Evolutionary conservation across 345 rosid genomes (phyloP).

Genomic region (Syzygium grande): DNA sequence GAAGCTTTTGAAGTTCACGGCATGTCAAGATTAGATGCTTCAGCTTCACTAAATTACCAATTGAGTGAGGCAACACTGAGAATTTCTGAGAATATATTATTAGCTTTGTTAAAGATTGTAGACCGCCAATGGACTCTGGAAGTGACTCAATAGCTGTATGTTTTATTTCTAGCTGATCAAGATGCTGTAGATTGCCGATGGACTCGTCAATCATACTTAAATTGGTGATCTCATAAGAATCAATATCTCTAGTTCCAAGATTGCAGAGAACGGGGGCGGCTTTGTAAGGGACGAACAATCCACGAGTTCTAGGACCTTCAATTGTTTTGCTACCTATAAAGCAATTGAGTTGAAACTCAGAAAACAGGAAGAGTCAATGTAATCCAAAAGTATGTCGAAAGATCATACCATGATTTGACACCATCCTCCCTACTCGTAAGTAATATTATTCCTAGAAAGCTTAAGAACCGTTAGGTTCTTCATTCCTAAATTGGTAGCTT

Average conservation of each 20-base stretch:
- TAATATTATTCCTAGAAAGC: neutral
- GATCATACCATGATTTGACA: neutral
- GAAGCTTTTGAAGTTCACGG: neutral
- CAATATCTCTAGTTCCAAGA: neutral
- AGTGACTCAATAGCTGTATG: neutral
- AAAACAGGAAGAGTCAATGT: neutral
- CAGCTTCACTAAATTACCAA: neutral
- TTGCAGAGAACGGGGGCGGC: accelerated
- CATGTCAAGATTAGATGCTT: neutral
- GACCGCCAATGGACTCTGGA: neutral
- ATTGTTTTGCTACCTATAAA: neutral
- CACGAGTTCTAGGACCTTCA: neutral
- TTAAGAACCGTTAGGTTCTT: neutral
- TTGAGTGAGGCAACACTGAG: neutral
- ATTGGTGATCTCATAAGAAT: neutral
- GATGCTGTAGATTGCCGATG: neutral
- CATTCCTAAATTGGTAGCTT: neutral
- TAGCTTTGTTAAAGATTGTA: neutral
- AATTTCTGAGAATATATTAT: accelerated
- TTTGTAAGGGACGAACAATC: neutral
- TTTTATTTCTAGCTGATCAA: neutral
- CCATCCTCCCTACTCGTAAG: neutral
- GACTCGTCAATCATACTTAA: neutral
- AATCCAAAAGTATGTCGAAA: neutral
- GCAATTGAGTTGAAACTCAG: neutral